Percentiles rank a stretch among this genome's conserved stretches.
Conservation (phyloP, 2,329 filamentous ascomycete species). For the Diaporthe humulicola region DNA sequence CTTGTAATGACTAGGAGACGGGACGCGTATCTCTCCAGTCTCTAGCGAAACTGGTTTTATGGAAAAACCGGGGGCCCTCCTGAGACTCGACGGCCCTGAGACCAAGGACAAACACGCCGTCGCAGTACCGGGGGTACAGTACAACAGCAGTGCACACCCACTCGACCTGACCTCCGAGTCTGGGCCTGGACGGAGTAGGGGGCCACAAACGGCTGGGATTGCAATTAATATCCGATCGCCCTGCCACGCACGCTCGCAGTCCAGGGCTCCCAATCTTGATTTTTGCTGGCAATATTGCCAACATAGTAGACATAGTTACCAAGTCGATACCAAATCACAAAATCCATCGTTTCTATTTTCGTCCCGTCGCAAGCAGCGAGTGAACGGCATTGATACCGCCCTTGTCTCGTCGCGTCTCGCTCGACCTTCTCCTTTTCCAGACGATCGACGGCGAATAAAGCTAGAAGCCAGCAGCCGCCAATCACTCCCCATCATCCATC, state of each 20-base stretch:
- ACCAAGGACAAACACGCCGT: conserved; percentile 13
- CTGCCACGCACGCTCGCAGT: conserved; percentile 18
- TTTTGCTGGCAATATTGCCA: conserved; percentile 3
- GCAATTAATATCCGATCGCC: conserved; percentile 27
- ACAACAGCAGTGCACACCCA: neutral
- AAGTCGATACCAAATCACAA: neutral
- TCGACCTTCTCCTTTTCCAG: conserved; percentile 17
- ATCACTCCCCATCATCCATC: neutral
- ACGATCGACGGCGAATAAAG: neutral
- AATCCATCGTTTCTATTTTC: conserved; percentile 18
- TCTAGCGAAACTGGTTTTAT: conserved; percentile 36
- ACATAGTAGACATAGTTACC: neutral
- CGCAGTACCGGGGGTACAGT: neutral
- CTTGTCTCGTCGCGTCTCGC: conserved; percentile 28
- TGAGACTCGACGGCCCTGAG: conserved; percentile 13
- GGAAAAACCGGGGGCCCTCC: conserved; percentile 30
- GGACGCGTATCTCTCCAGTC: conserved; percentile 23
- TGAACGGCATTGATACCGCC: conserved; percentile 12
- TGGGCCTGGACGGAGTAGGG: neutral
- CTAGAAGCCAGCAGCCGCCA: neutral
- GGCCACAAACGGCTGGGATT: neutral
- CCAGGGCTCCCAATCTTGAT: conserved; percentile 6
- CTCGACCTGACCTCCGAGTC: neutral
- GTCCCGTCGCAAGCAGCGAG: conserved; percentile 12
- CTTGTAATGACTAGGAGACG: conserved; percentile 8